Base-by-base conservation (phyloP, 495 filamentous ascomycete species). In the Neurospora intermedia region DNA sequence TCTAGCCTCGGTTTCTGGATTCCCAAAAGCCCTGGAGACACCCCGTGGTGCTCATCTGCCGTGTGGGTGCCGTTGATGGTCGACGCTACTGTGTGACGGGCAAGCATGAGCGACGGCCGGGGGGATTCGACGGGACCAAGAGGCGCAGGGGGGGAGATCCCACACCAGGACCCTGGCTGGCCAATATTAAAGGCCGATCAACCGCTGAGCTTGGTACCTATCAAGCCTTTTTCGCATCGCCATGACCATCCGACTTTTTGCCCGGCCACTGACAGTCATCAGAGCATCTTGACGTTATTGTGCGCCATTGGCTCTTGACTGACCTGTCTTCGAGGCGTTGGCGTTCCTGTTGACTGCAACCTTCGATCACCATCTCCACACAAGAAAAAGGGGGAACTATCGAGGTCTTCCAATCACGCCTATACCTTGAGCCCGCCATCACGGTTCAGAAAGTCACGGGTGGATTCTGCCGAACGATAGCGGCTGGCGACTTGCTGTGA, bases 141-240 rank as follows among this genome's bases (percentile, higher is more conserved):
- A 69, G 71, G 71, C 27, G 66, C 71, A 76, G 75, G 74, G 75
- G 69, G 77, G 73, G 69, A 75, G 73, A 71, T 75, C 62, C 73
- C 74, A 11, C 72, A 73, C 74, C 73, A 75, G 62, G 35, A 70
- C 72, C 69, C 71, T 59, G 72, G 70, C 73, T 80, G 79, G 78
- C 83, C 84, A 85, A 86, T 86, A 86, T 85, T 82, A 78, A 83
- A 81, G 79, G 73, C 79, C 79, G 78, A 76, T 75, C 83, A 82
- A 75, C 83, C 82, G 84, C 84, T 84, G 83, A 76, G 69, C 74
- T 71, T 70, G 72, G 73, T 72, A 59, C 46, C 72, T 76, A 76
- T 69, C 73, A 62, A 74, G 54, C 54, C 27, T 54, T 70, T 75
- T 73, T 75, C 78, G 77, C 78, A 77, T 75, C 62, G 46, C 54